Conservation (phyloP, 768 basidiomycete species). For the Tricholoma sp. region DNA sequence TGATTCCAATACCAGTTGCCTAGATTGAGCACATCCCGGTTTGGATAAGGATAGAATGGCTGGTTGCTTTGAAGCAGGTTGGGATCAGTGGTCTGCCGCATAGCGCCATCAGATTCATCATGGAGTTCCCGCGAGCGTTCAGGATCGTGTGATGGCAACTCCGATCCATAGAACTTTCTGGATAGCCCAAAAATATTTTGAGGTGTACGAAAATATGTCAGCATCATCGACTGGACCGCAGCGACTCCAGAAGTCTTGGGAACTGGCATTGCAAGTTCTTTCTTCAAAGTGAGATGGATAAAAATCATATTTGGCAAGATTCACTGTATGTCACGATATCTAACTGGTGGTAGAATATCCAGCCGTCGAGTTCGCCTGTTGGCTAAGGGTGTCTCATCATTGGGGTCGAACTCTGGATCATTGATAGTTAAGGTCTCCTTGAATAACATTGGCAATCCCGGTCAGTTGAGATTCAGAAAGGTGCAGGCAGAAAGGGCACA, state of each 20-base stretch:
- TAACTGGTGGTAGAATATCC: not conserved
- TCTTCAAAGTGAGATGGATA: not conserved
- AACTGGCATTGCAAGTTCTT: not conserved
- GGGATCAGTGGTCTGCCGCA: not conserved
- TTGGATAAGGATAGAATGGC: slow-evolving; percentile 2
- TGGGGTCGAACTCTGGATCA: not conserved
- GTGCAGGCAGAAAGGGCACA: not conserved
- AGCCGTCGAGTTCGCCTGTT: not conserved
- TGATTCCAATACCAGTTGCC: slow-evolving; percentile 17
- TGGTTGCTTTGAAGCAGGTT: not conserved
- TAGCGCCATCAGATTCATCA: not conserved
- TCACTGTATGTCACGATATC: slow-evolving; percentile 1
- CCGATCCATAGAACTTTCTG: not conserved
- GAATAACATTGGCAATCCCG: not conserved
- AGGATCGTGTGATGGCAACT: not conserved
- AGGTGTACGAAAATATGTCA: not conserved
- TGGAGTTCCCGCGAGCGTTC: not conserved
- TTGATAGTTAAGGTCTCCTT: not conserved
- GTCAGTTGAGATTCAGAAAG: not conserved
- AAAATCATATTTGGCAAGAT: not conserved
- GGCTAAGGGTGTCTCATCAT: not conserved
- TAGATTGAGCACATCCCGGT: slow-evolving; percentile 2
- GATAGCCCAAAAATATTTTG: not conserved
- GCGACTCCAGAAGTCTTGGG: not conserved
- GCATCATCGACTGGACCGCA: not conserved